phyloP scores from a whole-genome alignment of 148 eudicot genomes.

The Heliosperma pusillum region DNA sequence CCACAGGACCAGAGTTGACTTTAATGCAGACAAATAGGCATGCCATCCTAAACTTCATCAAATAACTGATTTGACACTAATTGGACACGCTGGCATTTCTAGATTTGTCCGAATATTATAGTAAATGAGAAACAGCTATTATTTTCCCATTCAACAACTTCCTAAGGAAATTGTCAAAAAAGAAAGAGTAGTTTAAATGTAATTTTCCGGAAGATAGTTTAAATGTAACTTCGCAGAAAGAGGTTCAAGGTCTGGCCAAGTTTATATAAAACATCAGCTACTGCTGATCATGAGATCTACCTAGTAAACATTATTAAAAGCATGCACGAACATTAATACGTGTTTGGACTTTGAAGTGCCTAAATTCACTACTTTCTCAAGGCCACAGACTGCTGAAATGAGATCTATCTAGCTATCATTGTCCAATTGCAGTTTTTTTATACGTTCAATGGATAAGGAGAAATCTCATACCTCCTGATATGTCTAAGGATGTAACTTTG shows the following conservation, averaged over 20 bases:
- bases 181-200: background rate
- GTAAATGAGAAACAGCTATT: background rate
- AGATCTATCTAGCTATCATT: background rate
- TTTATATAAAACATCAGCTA: background rate
- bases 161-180: background rate
- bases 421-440: background rate
- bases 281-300: too few species aligned
- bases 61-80: too few species aligned
- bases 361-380: background rate
- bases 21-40: too few species aligned
- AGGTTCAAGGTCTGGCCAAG: background rate
- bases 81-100: too few species aligned
- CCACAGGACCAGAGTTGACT: too few species aligned
- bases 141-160: constrained; percentile 4
- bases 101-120: too few species aligned
- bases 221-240: background rate
- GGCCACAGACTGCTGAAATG: background rate
- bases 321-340: too few species aligned
- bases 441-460: background rate
- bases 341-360: background rate
- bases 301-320: background rate
- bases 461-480: constrained; percentile 53
- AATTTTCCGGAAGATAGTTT: background rate
- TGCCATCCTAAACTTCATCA: too few species aligned
- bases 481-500: constrained; percentile 73